phyloP scores from a whole-genome alignment of 805 yeast species.

The Yamadazyma endophytica region DNA sequence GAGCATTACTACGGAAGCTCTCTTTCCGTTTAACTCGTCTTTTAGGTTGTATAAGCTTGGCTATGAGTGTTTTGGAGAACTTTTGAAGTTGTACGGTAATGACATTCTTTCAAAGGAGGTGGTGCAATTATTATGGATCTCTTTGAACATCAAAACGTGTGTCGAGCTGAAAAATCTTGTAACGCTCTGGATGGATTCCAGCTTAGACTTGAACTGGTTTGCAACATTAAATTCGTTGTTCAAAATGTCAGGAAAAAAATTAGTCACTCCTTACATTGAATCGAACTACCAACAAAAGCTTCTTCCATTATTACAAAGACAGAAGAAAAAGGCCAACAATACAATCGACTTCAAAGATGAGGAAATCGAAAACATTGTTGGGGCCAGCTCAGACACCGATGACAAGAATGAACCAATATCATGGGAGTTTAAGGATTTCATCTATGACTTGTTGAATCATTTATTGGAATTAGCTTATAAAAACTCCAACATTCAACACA shows the following conservation, averaged over 20 bases:
- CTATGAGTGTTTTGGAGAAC: conserved; percentile 53
- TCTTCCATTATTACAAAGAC: conserved; percentile 39
- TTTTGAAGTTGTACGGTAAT: conserved; percentile 45
- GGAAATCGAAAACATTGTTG: conserved; percentile 39
- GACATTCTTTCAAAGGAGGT: conserved; percentile 40
- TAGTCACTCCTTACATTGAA: conserved; percentile 38
- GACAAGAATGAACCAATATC: conserved; percentile 52
- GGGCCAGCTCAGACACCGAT: conserved; percentile 25
- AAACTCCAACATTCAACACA: conserved; percentile 35
- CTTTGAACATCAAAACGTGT: conserved; percentile 46
- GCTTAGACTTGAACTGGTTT: conserved; percentile 53
- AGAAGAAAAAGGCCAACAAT: conserved; percentile 24
- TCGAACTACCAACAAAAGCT: conserved; percentile 35
- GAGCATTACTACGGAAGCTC: conserved; percentile 34
- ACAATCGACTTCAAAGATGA: conserved; percentile 35
- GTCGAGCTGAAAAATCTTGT: conserved; percentile 43
- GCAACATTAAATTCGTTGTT: conserved; percentile 48
- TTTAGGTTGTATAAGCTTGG: conserved; percentile 38
- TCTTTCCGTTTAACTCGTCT: conserved; percentile 46
- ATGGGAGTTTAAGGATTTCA: conserved; percentile 52
- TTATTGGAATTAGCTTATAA: conserved; percentile 36
- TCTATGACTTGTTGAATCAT: conserved; percentile 44
- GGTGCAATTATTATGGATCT: conserved; percentile 59
- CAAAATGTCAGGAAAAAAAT: conserved; percentile 38
- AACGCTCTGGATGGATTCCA: conserved; percentile 57